phyloP scores from a whole-genome alignment of 495 filamentous ascomycete species.

The Penicillium daleae region DNA sequence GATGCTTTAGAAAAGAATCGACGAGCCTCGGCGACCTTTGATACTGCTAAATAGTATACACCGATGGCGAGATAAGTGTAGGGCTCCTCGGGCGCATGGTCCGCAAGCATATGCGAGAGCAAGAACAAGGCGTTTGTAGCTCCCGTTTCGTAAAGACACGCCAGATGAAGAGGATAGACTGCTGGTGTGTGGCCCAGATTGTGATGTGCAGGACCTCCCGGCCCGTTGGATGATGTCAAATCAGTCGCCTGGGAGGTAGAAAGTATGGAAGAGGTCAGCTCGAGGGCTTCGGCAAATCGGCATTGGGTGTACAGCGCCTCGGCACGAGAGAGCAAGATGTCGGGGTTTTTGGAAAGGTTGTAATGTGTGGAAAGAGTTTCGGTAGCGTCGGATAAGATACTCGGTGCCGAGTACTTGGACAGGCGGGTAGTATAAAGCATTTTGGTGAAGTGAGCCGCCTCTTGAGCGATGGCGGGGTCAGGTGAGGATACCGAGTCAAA shows the following conservation, averaged over 20 bases:
- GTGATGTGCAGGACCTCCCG: constrained; percentile 43
- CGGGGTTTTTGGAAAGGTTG: constrained; percentile 83
- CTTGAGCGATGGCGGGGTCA: constrained; percentile 66
- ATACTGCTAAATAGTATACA: constrained; percentile 89
- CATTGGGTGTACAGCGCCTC: constrained; percentile 95
- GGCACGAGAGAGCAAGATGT: constrained; percentile 89
- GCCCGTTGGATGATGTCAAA: constrained; percentile 23
- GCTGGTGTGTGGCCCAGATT: constrained; percentile 84
- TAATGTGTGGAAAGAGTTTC: constrained; percentile 93
- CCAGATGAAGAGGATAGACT: constrained; percentile 87
- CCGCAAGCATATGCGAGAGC: constrained; percentile 91
- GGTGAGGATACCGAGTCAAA: constrained; percentile 76
- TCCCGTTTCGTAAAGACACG: constrained; percentile 85
- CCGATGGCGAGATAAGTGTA: constrained; percentile 93
- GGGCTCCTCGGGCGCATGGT: constrained; percentile 87
- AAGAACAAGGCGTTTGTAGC: constrained; percentile 89
- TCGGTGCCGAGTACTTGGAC: constrained; percentile 91
- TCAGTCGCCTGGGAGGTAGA: constrained; percentile 47
- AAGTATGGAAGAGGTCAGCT: constrained; percentile 81
- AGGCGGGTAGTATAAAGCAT: constrained; percentile 97
- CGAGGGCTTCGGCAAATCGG: constrained; percentile 82
- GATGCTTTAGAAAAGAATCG: constrained; percentile 96
- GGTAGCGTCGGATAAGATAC: constrained; percentile 79
- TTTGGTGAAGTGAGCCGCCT: constrained; percentile 89
- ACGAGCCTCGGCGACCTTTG: constrained; percentile 88